Base-by-base conservation (phyloP, 192 early-diverging fungal genomes). In the Podila epigama region DNA sequence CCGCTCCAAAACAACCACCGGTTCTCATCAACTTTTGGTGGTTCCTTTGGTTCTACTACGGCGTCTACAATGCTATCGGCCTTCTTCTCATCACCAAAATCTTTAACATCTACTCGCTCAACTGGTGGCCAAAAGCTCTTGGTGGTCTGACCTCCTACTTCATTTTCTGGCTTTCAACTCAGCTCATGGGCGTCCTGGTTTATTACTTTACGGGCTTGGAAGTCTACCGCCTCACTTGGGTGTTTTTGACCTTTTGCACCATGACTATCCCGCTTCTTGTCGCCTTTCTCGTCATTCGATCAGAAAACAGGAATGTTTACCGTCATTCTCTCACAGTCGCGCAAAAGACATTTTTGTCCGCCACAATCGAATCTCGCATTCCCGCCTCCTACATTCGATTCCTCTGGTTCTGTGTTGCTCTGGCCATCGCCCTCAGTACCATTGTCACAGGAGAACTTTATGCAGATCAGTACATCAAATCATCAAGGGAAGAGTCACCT, bases 11-110 rank as follows among this genome's bases (percentile, higher is more conserved):
- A n/a, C 58, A 50, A 16, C 57, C 66, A 4, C 64, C 85, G 6
- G 71, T 66, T 18, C 52, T 83, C 28, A 86, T 93, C 75, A 91
- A 91, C 70, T 93, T 93, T 77, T 93, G 92, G 92, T 91, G 85
- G 80, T 93, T 93, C 58, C 68, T 93, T 37, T 82, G 90, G 71
- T 91, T 88, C 68, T 93, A 92, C 82, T 93, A 89, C 77, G 92
- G 92, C 18, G 55, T 86, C 9, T 93, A 93, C 79, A 93, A 92
- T 40, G 92, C 89, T 5, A 79, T 92, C 50, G 92, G 87, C 25
- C 79, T 93, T 34, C 70, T 87, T 50, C 83, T 93, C 27, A 89
- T 93, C 67, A 90, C 89, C 41, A 91, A 93, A 79, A 85, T 93
- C 28, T 93, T 93, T 82, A 88, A 85, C 58, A 86, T 91, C 28